phyloP scores from a whole-genome alignment of 768 basidiomycete genomes.

The Tulasnella sp. region DNA sequence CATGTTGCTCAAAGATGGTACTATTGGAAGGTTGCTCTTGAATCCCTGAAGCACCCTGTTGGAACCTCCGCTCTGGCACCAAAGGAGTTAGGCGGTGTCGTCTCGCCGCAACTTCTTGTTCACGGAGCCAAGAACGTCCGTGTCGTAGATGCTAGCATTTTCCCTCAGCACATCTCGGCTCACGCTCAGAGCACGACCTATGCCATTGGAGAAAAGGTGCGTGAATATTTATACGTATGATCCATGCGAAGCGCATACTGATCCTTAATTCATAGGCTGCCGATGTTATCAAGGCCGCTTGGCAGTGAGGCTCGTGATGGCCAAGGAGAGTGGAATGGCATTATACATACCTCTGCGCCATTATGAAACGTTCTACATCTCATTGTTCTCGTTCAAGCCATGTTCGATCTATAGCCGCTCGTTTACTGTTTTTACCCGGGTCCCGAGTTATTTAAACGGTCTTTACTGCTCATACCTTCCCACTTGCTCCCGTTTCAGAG shows the following conservation, averaged over 20 bases:
- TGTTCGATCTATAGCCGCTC: neutral
- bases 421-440: neutral
- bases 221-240: neutral
- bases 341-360: neutral
- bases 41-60: conserved; percentile 23
- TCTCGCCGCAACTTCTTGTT: conserved; percentile 57
- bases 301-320: neutral
- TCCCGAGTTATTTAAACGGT: neutral
- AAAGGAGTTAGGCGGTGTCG: conserved; percentile 60
- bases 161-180: conserved; percentile 56
- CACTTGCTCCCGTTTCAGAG: too few relatives aligned
- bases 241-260: too few relatives aligned
- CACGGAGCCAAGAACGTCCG: conserved; percentile 63
- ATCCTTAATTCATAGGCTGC: neutral
- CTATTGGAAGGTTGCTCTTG: neutral
- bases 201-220: conserved; percentile 35
- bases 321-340: neutral
- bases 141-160: conserved; percentile 60
- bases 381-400: neutral
- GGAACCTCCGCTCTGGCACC: conserved; percentile 54
- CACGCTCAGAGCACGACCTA: conserved; percentile 41
- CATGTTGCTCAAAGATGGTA: neutral
- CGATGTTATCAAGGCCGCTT: neutral
- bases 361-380: neutral
- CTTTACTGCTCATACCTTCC: neutral